phyloP scores from a whole-genome alignment of 176 grass and related monocot species.

The Thalia dealbata region DNA sequence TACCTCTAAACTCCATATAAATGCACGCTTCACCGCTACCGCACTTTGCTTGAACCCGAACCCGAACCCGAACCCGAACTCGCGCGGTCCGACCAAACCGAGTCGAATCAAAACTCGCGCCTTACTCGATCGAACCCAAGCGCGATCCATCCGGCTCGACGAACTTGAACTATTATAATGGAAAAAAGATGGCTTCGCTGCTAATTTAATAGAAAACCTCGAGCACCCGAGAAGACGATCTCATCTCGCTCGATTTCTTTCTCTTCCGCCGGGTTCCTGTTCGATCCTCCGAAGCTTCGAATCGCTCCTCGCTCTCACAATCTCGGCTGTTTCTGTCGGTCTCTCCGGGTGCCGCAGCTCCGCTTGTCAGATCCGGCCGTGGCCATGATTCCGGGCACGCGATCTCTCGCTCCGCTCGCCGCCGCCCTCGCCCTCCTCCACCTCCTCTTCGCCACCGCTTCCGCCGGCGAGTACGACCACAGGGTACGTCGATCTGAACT shows the following conservation, averaged over 20 bases:
- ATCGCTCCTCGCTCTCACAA: neutral
- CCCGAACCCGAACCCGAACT: too few species aligned
- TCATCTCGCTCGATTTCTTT: neutral
- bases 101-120: too few species aligned
- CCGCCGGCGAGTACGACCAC: conserved; percentile 72
- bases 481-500: conserved; percentile 34
- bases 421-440: conserved; percentile 13
- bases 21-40: too few species aligned
- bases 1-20: too few species aligned
- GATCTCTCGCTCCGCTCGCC: conserved; percentile 13
- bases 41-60: too few species aligned
- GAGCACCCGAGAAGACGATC: neutral
- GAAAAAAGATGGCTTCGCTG: too few species aligned
- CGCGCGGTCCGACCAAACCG: too few species aligned
- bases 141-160: neutral
- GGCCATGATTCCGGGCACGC: conserved; percentile 32
- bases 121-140: neutral
- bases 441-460: conserved; percentile 23
- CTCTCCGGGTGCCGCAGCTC: conserved; percentile 9
- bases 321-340: neutral
- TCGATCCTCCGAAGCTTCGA: neutral
- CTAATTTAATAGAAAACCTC: neutral
- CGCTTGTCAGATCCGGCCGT: neutral
- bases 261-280: neutral
- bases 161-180: neutral